These are phyloP conservation scores for Suillus lakei DNA, from an alignment of 768 basidiomycete genomes.

Conservation along the genomic window DNA sequence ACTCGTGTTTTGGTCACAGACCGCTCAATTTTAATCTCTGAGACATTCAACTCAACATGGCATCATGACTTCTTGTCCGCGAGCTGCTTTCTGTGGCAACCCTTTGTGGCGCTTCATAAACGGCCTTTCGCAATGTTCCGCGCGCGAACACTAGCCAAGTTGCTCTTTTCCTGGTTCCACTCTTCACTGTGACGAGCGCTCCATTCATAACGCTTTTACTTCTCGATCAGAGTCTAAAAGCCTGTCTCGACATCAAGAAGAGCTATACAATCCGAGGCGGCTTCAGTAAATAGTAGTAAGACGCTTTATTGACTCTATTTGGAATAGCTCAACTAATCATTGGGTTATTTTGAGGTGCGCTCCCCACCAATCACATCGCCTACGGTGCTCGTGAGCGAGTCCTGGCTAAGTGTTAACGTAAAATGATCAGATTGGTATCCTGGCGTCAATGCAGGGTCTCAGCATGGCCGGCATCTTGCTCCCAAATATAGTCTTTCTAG, in stretches of 20 bases:
- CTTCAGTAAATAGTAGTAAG: not conserved
- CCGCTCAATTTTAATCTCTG: not conserved
- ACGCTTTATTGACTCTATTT: not conserved
- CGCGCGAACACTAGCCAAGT: not conserved
- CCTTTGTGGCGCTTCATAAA: not conserved
- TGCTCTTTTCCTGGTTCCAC: not conserved
- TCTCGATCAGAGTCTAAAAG: not conserved
- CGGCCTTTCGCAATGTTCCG: not conserved
- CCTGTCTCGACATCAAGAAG: slow-evolving; percentile 2
- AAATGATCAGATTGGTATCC: not conserved
- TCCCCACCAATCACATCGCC: not conserved
- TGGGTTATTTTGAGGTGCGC: not conserved
- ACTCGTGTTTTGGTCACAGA: not conserved
- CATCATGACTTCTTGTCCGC: not conserved
- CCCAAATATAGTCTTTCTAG: not conserved
- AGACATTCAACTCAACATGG: not conserved
- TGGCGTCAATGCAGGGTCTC: not conserved
- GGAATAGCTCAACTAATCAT: not conserved
- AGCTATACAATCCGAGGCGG: not conserved
- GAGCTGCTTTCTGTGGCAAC: not conserved
- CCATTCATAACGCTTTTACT: not conserved
- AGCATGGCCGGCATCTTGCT: not conserved
- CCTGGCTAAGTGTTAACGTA: not conserved
- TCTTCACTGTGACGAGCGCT: not conserved
- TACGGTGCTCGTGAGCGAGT: not conserved